A percentile compares a stretch with the other conserved stretches of the same genome.
phyloP scores from a whole-genome alignment of 495 filamentous ascomycete species.

The Aspergillus coremiiformis region DNA sequence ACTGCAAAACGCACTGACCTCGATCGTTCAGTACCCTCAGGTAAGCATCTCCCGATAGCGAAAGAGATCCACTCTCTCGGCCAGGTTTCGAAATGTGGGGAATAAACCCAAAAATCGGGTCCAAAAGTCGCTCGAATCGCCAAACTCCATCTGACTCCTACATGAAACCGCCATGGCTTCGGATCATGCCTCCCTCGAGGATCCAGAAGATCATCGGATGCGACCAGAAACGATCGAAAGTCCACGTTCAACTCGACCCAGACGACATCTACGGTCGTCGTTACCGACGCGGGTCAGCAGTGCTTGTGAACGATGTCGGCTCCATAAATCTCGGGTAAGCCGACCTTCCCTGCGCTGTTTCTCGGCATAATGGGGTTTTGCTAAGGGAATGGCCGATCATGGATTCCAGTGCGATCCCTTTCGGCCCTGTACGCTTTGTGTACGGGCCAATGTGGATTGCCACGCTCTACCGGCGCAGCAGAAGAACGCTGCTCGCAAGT shows the following conservation, averaged over 20 bases:
- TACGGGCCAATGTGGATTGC: slow-evolving; percentile 21
- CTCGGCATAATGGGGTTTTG: not conserved
- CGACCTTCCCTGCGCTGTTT: not conserved
- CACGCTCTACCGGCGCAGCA: slow-evolving; percentile 8
- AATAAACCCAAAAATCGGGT: not conserved
- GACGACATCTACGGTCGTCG: not conserved
- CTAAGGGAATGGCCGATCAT: not conserved
- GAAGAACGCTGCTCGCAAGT: slow-evolving; percentile 1
- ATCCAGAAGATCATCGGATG: not conserved
- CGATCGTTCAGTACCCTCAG: too few species aligned
- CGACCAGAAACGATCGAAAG: not conserved
- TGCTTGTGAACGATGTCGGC: slow-evolving; percentile 27
- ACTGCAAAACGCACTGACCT: too few species aligned
- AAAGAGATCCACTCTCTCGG: too few species aligned
- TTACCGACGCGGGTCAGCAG: slow-evolving; percentile 24
- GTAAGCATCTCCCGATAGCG: too few species aligned
- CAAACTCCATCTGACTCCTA: not conserved
- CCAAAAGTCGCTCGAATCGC: not conserved
- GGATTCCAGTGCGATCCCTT: slow-evolving; percentile 24
- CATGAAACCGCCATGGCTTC: not conserved
- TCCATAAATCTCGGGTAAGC: slow-evolving; percentile 23
- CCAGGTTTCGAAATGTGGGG: too few species aligned
- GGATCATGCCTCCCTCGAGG: not conserved
- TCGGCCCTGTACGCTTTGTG: slow-evolving; percentile 25
- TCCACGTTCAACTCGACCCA: not conserved